Evolutionary conservation across 164 flowering plant genomes (phyloP), one percentile per base, ranked within the genome.

Genomic region (Tinospora cordifolia): DNA sequence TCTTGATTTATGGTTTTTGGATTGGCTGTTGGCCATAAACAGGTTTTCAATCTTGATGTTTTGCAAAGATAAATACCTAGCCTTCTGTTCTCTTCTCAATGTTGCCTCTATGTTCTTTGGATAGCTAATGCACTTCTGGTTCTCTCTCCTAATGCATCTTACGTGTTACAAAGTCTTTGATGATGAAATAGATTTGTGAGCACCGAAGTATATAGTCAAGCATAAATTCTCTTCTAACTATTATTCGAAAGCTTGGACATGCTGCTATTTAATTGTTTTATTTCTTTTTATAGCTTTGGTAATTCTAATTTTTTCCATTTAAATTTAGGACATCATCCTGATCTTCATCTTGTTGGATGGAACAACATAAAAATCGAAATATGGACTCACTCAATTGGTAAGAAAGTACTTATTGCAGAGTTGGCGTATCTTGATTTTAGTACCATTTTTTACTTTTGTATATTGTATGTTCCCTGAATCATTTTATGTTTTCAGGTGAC

Each of bases 331-430:
- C 98, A 93, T 78, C 97, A 93, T 79, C 98, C 98, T 12, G 97
- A 93, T 81, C 91, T 93, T 75, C 98, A 93, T 80, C 97, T 93
- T 71, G 88, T 87, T 73, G 89, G 94, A 26, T 93, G 98, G 98
- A 91, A 93, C 80, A 90, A 87, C 72, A 87, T 90, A 13, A 86
- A 79, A 69, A 83, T 93, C 71, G 96, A 93, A 69, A 88, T 93
- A 74, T 91, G 97, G 92, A 93, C 98, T 3, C 93, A 93, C 83
- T 86, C 96, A 58, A 91, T 83, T 59, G 96, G 98, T 93, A 79
- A 80, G 92, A 19, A 65, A 34, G 21, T 51, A 15, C 13, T 11
- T 17, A 51, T 51, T n/a, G 19, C 19, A n/a, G n/a, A 51, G 59
- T 17, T n/a, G 7, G 59, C 3, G 2, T 51, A 30, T 17, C 19